These are phyloP conservation scores for Pseudogymnoascus sp. DNA, from an alignment of 2,329 filamentous ascomycete genomes.

Conservation along the genomic window DNA sequence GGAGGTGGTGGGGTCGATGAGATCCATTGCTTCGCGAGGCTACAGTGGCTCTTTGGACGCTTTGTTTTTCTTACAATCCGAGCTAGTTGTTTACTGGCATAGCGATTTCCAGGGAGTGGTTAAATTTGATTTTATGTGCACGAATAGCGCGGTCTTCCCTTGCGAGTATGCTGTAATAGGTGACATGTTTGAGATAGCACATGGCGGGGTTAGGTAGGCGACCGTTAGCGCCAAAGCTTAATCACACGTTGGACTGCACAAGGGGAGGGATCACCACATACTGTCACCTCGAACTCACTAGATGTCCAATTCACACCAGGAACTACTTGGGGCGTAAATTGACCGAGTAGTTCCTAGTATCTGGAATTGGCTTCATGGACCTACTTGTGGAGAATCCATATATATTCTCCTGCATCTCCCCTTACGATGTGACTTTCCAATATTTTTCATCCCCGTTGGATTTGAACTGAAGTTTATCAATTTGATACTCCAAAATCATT, in stretches of 20 bases:
- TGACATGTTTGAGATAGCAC: background rate
- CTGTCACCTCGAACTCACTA: background rate
- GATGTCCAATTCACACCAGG: background rate
- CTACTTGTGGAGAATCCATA: background rate
- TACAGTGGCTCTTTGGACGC: background rate
- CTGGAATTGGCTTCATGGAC: background rate
- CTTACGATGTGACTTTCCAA: background rate
- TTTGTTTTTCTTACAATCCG: background rate
- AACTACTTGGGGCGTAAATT: background rate
- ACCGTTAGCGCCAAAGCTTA: constrained; percentile 2
- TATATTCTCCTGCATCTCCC: background rate
- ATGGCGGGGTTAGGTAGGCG: constrained; percentile 1
- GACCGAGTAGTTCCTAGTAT: background rate
- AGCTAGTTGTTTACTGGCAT: background rate
- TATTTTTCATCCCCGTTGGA: background rate
- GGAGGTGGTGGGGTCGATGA: constrained; percentile 63
- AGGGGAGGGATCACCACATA: background rate
- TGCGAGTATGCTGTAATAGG: background rate
- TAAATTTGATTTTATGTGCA: background rate
- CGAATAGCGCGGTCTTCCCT: background rate
- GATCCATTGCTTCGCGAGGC: background rate
- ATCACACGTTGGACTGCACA: background rate
- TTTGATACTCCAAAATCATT: background rate
- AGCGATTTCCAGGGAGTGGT: background rate
- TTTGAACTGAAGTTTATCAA: background rate